phyloP scores from a whole-genome alignment of 2,329 filamentous ascomycete genomes.

The Cladosporium sp. region DNA sequence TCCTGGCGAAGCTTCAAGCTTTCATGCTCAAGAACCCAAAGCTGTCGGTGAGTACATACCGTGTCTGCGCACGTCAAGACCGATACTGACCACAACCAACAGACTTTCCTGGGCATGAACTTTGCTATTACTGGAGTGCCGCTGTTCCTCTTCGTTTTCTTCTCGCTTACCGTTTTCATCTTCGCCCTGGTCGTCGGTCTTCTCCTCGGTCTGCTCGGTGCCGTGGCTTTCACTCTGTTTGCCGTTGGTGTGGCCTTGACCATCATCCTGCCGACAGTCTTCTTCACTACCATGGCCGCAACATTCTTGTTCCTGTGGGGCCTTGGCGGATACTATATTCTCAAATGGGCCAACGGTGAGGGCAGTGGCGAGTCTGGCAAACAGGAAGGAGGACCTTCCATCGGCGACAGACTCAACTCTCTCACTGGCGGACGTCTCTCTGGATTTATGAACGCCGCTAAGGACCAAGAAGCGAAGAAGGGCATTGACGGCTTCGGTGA shows the following conservation, averaged over 20 bases:
- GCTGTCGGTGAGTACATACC: constrained; percentile 56
- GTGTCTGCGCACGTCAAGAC: not conserved
- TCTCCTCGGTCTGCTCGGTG: constrained; percentile 47
- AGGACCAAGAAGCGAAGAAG: constrained; percentile 15
- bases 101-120: constrained; percentile 68
- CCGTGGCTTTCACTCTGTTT: constrained; percentile 61
- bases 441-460: constrained; percentile 29
- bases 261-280: constrained; percentile 64
- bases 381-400: constrained; percentile 24
- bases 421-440: constrained; percentile 36
- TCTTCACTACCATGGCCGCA: constrained; percentile 60
- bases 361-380: not conserved
- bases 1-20: constrained; percentile 49
- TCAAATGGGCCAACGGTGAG: constrained; percentile 36
- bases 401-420: constrained; percentile 40
- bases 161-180: constrained; percentile 58
- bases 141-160: constrained; percentile 63
- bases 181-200: constrained; percentile 61
- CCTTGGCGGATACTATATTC: constrained; percentile 53
- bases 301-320: constrained; percentile 66
- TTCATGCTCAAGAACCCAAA: constrained; percentile 64
- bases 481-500: constrained; percentile 16
- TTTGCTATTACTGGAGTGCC: constrained; percentile 63
- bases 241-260: constrained; percentile 64
- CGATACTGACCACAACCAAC: constrained; percentile 14